Evolutionary conservation across 768 basidiomycete species (phyloP).

Genomic region (Mycena rebaudengoi): DNA sequence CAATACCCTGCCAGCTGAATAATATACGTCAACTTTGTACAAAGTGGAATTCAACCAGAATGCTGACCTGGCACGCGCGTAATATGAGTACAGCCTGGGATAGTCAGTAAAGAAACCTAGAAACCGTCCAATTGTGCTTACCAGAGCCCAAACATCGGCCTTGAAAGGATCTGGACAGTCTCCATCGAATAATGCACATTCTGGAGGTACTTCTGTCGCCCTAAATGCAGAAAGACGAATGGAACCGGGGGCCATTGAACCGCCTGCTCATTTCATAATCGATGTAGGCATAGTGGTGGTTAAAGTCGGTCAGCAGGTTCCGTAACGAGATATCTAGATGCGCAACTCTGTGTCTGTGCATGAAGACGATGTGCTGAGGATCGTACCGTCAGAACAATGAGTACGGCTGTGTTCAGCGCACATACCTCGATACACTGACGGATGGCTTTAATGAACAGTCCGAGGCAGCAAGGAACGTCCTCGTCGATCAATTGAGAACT

Average conservation of each 20-base stretch:
- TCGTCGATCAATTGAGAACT: slow-evolving; percentile 65
- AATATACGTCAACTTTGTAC: slow-evolving; percentile 21
- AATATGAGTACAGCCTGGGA: slow-evolving; percentile 66
- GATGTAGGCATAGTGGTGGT: slow-evolving; percentile 69
- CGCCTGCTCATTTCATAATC: slow-evolving; percentile 75
- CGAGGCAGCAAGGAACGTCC: slow-evolving; percentile 58
- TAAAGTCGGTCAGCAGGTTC: slow-evolving; percentile 73
- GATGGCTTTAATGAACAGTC: slow-evolving; percentile 62
- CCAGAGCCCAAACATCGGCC: slow-evolving; percentile 70
- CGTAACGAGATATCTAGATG: slow-evolving; percentile 78
- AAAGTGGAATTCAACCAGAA: background rate
- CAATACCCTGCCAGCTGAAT: slow-evolving; percentile 62
- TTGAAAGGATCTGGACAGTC: slow-evolving; percentile 68
- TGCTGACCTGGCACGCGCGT: slow-evolving; percentile 67
- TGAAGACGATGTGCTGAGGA: slow-evolving; percentile 69
- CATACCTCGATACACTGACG: slow-evolving; percentile 76
- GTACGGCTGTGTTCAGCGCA: background rate
- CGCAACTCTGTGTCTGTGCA: slow-evolving; percentile 71
- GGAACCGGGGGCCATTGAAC: slow-evolving; percentile 48
- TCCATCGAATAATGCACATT: slow-evolving; percentile 56
- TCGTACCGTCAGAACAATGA: background rate
- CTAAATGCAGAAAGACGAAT: slow-evolving; percentile 54
- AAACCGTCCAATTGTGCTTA: background rate
- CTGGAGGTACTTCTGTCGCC: slow-evolving; percentile 76
- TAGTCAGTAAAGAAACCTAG: background rate